Percentiles rank a stretch among this genome's conserved stretches.
These are phyloP conservation scores for Drosera spatulata DNA, from an alignment of 179 eudicot species.

Conservation along the genomic window DNA sequence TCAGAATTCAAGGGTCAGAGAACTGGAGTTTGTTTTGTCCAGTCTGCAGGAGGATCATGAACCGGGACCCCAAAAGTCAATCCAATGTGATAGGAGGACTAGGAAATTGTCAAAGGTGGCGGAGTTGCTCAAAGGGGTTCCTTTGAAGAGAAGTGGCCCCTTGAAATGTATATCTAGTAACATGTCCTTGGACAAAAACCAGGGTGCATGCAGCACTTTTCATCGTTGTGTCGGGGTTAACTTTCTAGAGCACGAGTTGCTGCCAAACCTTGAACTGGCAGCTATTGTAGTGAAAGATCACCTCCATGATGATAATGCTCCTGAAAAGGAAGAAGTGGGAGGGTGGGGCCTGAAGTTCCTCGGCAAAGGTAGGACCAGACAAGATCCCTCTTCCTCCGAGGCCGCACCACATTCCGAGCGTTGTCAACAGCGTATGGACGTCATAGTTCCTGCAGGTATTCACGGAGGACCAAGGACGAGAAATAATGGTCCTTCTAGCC, in stretches of 20 bases:
- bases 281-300: conserved; percentile 63
- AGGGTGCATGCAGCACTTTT: conserved; percentile 10
- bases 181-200: conserved; percentile 14
- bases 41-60: conserved; percentile 27
- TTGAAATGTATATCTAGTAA: conserved; percentile 28
- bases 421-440: conserved; percentile 20
- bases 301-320: conserved; percentile 7
- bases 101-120: conserved; percentile 45
- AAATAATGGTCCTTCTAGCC: conserved; percentile 48
- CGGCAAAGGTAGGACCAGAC: conserved; percentile 27
- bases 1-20: conserved; percentile 33
- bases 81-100: conserved; percentile 22
- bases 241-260: conserved; percentile 16
- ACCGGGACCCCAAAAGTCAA: conserved; percentile 20
- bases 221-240: conserved; percentile 4
- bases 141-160: conserved; percentile 28
- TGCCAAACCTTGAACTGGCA: conserved; percentile 62
- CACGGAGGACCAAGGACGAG: conserved; percentile 63
- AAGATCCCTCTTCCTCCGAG: conserved; percentile 9
- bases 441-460: conserved; percentile 58
- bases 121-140: conserved; percentile 40
- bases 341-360: conserved; percentile 97
- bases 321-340: conserved; percentile 20
- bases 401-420: conserved; percentile 16
- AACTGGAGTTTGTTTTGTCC: conserved; percentile 60